Conservation (phyloP, 2,329 filamentous ascomycete species). For the Fusarium abutilonis region DNA sequence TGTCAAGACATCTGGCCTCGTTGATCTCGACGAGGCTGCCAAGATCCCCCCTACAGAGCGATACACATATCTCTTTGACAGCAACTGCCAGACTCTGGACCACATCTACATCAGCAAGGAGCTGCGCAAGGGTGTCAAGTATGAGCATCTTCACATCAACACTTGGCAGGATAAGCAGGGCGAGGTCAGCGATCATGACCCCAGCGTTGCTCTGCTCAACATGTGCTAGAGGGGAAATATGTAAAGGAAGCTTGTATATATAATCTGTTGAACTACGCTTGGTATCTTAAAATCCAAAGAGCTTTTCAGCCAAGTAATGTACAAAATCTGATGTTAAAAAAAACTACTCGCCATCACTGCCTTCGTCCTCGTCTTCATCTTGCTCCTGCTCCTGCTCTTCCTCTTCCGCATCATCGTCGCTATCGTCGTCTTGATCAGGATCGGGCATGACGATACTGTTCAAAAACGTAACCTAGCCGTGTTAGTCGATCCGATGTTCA, state of each 20-base stretch:
- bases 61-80: slow-evolving; percentile 76
- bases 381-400: slow-evolving; percentile 34
- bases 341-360: slow-evolving; percentile 22
- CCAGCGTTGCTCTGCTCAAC: slow-evolving; percentile 70
- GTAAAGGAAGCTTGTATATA: slow-evolving; percentile 8
- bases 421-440: slow-evolving; percentile 57
- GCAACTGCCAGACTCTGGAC: slow-evolving; percentile 75
- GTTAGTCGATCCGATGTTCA: slow-evolving; percentile 1
- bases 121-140: slow-evolving; percentile 57
- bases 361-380: slow-evolving; percentile 11
- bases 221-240: slow-evolving; percentile 57
- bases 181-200: slow-evolving; percentile 74
- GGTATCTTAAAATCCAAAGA: slow-evolving; percentile 5
- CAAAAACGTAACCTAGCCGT: slow-evolving; percentile 71
- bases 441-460: slow-evolving; percentile 81
- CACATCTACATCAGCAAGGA: slow-evolving; percentile 73
- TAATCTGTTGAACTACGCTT: slow-evolving; percentile 9
- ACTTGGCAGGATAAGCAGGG: slow-evolving; percentile 69
- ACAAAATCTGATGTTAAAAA: background rate
- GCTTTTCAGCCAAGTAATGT: background rate
- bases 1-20: slow-evolving; percentile 61
- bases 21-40: slow-evolving; percentile 70
- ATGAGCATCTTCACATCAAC: slow-evolving; percentile 77
- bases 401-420: slow-evolving; percentile 51
- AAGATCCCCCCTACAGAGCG: slow-evolving; percentile 64